Percentiles rank a stretch among this genome's conserved stretches.
Evolutionary conservation across 176 grass and related monocot genomes (phyloP).

Genomic region (Carex kokanica): DNA sequence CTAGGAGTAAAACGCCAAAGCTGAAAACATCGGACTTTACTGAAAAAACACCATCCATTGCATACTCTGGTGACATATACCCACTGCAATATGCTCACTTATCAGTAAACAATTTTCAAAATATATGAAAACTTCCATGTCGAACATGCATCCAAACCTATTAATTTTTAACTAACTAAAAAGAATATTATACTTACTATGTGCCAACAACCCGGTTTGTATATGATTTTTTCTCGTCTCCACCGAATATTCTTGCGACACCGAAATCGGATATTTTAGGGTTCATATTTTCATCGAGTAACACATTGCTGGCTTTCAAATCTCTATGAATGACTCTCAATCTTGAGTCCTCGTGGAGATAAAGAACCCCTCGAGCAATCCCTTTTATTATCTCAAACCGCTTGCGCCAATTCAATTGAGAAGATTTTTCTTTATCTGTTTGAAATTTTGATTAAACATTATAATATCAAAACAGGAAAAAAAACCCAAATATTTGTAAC

Average conservation of each 20-base stretch:
- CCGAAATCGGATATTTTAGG: constrained; percentile 96
- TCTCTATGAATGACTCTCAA: constrained; percentile 86
- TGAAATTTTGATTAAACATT: neutral
- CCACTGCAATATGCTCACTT: constrained; percentile 36
- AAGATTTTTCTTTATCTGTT: constrained; percentile 47
- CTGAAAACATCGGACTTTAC: constrained; percentile 95
- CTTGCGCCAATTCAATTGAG: constrained; percentile 49
- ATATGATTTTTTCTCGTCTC: constrained; percentile 49
- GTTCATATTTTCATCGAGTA: constrained; percentile 77
- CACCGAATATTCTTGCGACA: constrained; percentile 66
- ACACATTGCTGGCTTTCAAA: constrained; percentile 82
- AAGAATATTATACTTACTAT: constrained; percentile 46
- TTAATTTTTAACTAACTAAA: neutral
- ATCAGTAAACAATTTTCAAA: neutral
- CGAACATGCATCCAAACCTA: neutral
- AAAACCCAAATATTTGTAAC: neutral
- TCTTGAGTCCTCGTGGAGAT: constrained; percentile 85
- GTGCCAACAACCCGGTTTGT: constrained; percentile 81
- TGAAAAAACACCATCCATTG: constrained; percentile 80
- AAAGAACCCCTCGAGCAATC: constrained; percentile 71
- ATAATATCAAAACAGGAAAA: neutral
- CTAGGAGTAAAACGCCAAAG: constrained; percentile 76
- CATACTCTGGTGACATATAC: constrained; percentile 95
- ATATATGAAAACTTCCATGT: neutral
- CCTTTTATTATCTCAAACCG: constrained; percentile 73